Evolutionary conservation across 495 filamentous ascomycete genomes (phyloP).

Genomic region (Xylaria sp.): DNA sequence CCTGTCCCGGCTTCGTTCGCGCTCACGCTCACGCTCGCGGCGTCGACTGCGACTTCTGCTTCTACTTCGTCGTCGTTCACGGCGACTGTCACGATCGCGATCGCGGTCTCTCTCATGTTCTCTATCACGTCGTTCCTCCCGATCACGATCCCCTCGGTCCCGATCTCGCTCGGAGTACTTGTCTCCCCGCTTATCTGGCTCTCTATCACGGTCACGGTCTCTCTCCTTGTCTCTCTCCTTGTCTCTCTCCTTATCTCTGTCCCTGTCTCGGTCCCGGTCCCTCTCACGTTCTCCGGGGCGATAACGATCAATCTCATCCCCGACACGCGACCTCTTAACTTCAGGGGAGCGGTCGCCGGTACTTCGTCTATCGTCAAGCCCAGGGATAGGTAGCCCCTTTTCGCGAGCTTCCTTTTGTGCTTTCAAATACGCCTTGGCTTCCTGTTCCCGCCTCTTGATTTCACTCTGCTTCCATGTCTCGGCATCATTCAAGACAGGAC

Average conservation of each 20-base stretch:
- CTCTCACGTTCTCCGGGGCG: conserved; percentile 45
- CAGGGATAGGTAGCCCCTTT: conserved; percentile 57
- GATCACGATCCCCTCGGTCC: conserved; percentile 51
- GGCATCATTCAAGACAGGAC: conserved; percentile 33
- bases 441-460: conserved; percentile 62
- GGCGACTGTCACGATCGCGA: conserved; percentile 26
- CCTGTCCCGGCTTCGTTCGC: conserved; percentile 27
- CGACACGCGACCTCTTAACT: conserved; percentile 49
- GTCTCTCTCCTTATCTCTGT: too few species aligned
- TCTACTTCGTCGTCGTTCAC: conserved; percentile 22
- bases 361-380: conserved; percentile 51
- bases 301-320: conserved; percentile 54
- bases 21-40: conserved; percentile 18
- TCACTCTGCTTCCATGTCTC: conserved; percentile 61
- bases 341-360: conserved; percentile 54
- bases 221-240: conserved; percentile 51
- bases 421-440: conserved; percentile 64
- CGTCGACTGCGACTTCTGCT: conserved; percentile 31
- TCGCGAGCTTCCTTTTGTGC: conserved; percentile 59
- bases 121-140: conserved; percentile 40
- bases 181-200: conserved; percentile 5
- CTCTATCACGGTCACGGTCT: conserved; percentile 35
- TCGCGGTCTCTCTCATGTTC: conserved; percentile 35
- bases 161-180: conserved; percentile 46
- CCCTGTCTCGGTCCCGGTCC: conserved; percentile 43